Percentiles rank a stretch among this genome's conserved stretches.
Conservation (phyloP, 2,329 filamentous ascomycete species). For the Aspergillus pseudoglaucus region DNA sequence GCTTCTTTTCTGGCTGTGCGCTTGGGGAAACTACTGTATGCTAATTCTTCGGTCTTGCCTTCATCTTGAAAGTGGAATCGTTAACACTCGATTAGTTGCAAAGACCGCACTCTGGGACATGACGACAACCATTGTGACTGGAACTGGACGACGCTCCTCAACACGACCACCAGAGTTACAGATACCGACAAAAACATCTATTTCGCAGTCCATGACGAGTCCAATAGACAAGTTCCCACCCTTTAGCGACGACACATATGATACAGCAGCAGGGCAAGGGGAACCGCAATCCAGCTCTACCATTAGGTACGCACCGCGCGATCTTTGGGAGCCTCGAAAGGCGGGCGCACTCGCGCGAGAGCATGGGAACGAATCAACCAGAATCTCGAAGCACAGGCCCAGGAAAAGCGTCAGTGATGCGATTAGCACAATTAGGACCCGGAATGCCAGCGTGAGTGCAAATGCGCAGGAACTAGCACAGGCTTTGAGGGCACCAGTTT, state of each 20-base stretch:
- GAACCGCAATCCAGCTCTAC: conserved; percentile 19
- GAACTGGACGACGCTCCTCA: conserved; percentile 33
- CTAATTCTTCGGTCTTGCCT: background rate
- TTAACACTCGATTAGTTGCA: background rate
- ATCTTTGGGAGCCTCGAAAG: conserved; percentile 58
- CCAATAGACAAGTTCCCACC: conserved; percentile 40
- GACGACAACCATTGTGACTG: conserved; percentile 36
- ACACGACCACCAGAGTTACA: conserved; percentile 31
- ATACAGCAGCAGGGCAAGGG: conserved; percentile 20
- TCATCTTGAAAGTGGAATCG: too few species aligned
- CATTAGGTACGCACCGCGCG: conserved; percentile 30
- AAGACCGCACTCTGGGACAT: conserved; percentile 17
- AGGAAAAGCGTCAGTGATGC: conserved; percentile 88
- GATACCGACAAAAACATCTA: conserved; percentile 21
- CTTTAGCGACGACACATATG: conserved; percentile 32
- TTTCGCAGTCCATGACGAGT: conserved; percentile 26
- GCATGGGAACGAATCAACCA: conserved; percentile 30
- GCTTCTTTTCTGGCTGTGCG: background rate
- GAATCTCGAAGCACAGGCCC: conserved; percentile 51
- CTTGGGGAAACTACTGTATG: background rate
- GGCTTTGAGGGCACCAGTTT: conserved; percentile 82
- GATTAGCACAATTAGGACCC: conserved; percentile 71
- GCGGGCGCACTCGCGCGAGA: conserved; percentile 44
- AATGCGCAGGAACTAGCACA: conserved; percentile 92
- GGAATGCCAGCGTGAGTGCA: conserved; percentile 79